phyloP scores from a whole-genome alignment of 208 protist genomes.

The Leptomonas pyrrhocoris region DNA sequence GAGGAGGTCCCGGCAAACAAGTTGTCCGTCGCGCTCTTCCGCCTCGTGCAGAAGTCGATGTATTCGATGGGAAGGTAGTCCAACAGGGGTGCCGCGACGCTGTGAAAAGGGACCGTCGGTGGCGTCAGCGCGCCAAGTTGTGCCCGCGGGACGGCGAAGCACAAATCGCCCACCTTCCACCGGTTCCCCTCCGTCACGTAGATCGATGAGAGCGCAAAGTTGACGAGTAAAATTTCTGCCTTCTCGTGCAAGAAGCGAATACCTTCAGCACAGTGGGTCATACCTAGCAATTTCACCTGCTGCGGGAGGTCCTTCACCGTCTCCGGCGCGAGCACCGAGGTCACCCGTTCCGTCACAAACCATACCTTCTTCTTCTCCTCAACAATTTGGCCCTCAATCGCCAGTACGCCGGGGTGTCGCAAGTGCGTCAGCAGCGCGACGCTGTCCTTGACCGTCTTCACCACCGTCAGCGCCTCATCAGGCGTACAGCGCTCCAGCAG shows the following conservation, averaged over 20 bases:
- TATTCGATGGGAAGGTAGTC: conserved; percentile 61
- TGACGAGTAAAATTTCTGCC: conserved; percentile 47
- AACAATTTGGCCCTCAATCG: conserved; percentile 43
- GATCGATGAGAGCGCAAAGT: conserved; percentile 53
- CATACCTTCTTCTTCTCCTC: conserved; percentile 47
- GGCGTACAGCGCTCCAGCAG: conserved; percentile 33
- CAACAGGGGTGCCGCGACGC: conserved; percentile 46
- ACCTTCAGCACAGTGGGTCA: conserved; percentile 44
- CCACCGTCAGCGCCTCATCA: conserved; percentile 29
- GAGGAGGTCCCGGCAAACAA: not conserved
- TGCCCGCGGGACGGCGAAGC: conserved; percentile 31
- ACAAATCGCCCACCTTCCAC: conserved; percentile 66
- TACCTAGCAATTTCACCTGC: conserved; percentile 50
- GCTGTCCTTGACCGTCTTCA: conserved; percentile 36
- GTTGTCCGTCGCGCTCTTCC: conserved; percentile 5
- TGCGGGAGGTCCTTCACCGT: conserved; percentile 30
- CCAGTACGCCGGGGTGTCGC: conserved; percentile 46
- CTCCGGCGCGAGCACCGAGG: conserved; percentile 27
- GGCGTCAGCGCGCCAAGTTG: conserved; percentile 13
- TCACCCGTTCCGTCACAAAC: conserved; percentile 59
- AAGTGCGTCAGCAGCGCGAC: conserved; percentile 42
- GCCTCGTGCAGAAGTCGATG: conserved; percentile 28
- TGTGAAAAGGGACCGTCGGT: conserved; percentile 25
- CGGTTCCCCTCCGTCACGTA: conserved; percentile 46
- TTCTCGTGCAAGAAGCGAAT: conserved; percentile 65